Evolutionary conservation across 352 stramenopile species (phyloP), one percentile per base, ranked within the genome.

Genomic region (Phytopythium ostracodes): DNA sequence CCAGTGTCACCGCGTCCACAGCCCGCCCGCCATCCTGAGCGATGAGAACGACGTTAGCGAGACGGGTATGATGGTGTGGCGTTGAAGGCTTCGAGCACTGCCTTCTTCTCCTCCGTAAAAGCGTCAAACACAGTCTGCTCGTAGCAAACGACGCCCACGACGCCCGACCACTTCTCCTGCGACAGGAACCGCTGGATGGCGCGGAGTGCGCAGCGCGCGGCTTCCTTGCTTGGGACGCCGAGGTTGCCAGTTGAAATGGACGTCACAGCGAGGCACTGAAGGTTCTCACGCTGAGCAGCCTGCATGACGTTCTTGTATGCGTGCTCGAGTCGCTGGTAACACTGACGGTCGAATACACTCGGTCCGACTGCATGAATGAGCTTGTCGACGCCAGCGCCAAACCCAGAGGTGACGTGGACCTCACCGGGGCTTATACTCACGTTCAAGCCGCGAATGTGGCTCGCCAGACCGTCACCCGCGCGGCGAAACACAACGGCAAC

Each of bases 241-340:
- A 84, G 73, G 55, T 82, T 85, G 2, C 83, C 83, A 2, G 83
- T 92, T 1, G 83, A 87, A 60, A 92, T 89, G 35, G 83, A 92
- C 35, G 75, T 60, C 51, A 90, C 66, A 10, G 77, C 79, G 5
- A 92, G 66, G 49, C 78, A 90, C 33, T 52, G 50, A 0, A 85
- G 61, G 25, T 79, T 67, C 51, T 85, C 76, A 20, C 58, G 57
- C n/a, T 77, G 56, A 11, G 74, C 69, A 1, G 66, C 72, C 9
- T 63, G 53, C 54, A 87, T 59, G 5, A 81, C 61, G 43, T 52
- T 85, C 44, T 63, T 59, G 63, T 78, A 78, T 29, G 71, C 75
- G 2, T 46, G 42, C 55, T 75, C 63, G 33, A 78, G 35, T 12
- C 62, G 50, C 67, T 31, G 60, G 46, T 75, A 53, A 31, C 65